Conservation (phyloP, 495 filamentous ascomycete species). For the Margaritispora aquatica region DNA sequence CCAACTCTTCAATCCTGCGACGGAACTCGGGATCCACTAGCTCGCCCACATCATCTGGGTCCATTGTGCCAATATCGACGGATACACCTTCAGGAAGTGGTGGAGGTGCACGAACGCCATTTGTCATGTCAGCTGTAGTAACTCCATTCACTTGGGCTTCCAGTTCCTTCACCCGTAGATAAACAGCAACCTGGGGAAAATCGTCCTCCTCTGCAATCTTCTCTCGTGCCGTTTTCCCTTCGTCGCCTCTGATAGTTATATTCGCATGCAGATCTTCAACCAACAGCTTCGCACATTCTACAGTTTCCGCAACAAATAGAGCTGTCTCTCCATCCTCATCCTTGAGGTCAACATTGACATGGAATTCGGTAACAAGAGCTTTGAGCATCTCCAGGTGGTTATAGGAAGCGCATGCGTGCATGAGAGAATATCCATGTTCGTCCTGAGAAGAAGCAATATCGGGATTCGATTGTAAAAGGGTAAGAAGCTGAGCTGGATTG, state of each 20-base stretch:
- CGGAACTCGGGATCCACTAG: conserved; percentile 65
- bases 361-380: conserved; percentile 67
- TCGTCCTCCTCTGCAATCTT: conserved; percentile 66
- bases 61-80: conserved; percentile 60
- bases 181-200: conserved; percentile 60
- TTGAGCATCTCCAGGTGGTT: conserved; percentile 75
- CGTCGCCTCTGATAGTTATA: conserved; percentile 50
- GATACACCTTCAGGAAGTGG: conserved; percentile 60
- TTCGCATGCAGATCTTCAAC: conserved; percentile 78
- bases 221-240: conserved; percentile 64
- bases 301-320: conserved; percentile 75
- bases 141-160: conserved; percentile 28
- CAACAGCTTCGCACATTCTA: conserved; percentile 66
- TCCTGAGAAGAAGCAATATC: conserved; percentile 64
- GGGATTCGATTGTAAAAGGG: conserved; percentile 60
- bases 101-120: conserved; percentile 26
- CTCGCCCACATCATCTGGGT: conserved; percentile 47
- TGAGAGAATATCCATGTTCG: conserved; percentile 79
- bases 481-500: conserved; percentile 54
- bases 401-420: conserved; percentile 92
- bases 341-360: conserved; percentile 68
- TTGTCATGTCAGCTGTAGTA: conserved; percentile 12
- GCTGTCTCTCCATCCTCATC: conserved; percentile 92
- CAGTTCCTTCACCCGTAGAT: conserved; percentile 42
- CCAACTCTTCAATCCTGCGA: conserved; percentile 69